Evolutionary conservation across 257 asterid genomes (phyloP), one percentile per base, ranked within the genome.

Genomic region (Leptodermis oblonga): DNA sequence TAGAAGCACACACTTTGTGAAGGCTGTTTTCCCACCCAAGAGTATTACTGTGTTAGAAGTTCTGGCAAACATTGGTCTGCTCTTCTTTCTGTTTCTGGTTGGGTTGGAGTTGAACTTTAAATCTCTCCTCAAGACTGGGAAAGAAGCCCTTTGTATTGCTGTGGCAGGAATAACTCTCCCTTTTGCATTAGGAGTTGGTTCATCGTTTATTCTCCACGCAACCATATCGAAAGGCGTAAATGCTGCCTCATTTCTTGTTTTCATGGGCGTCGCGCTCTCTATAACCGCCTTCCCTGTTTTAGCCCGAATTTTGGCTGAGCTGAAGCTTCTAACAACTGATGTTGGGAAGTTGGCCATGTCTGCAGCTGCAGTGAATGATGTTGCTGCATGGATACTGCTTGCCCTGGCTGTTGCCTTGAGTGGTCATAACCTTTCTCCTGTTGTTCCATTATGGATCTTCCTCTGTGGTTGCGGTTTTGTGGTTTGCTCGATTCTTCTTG

Each of bases 201-300:
- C 95, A 45, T 89, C 97, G 0, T 84, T 79, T 62, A 83, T 59
- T 7, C 83, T 91, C 36, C 69, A 81, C 2, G 70, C 49, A 59
- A 87, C 96, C 7, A 77, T 88, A 4, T 73, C 87, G 39, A 13
- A 82, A 41, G 92, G 80, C 3, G 87, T 76, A 18, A 74, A 60
- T 4, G 56, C 71, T 42, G 84, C 77, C 7, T 80, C 95, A 0
- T 91, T 88, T 74, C 79, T 88, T 1, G 82, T 90, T 4, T 90
- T 90, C 81, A 90, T 88, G 92, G 97, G 95, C 3, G 97, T 90
- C 3, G 95, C 97, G 5, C 95, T 90, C 45, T 90, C 97, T 14
- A 90, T 90, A 73, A 90, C 97, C 4, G 97, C 97, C 12, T 86
- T 88, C 68, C 97, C 97, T 0, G 97, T 90, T 61, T 48, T 90